phyloP scores from a whole-genome alignment of 805 yeast species.

The Suhomyces tanzawaensis region DNA sequence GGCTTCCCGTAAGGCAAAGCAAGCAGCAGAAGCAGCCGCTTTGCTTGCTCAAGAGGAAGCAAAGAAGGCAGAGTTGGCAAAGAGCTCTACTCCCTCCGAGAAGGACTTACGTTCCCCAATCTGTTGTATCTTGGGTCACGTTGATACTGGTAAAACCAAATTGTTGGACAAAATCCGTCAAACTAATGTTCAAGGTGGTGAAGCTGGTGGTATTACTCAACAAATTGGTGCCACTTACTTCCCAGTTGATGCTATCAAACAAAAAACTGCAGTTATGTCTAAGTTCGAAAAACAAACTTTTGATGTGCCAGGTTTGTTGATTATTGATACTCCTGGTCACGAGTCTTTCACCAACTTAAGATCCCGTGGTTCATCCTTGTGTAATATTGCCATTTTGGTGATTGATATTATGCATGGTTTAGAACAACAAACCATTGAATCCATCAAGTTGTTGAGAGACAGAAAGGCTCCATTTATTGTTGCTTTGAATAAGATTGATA shows the following conservation, averaged over 20 bases:
- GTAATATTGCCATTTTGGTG: constrained; percentile 98
- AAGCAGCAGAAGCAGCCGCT: constrained; percentile 22
- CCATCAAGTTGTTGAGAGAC: constrained; percentile 86
- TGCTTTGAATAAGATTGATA: constrained; percentile 95
- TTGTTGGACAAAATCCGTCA: constrained; percentile 95
- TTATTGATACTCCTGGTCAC: constrained; percentile 99
- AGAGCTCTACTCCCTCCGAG: constrained; percentile 23
- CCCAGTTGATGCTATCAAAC: constrained; percentile 92
- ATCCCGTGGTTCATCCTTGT: constrained; percentile 97
- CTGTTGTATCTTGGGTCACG: constrained; percentile 98
- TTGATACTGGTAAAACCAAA: constrained; percentile 99
- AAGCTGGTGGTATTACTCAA: constrained; percentile 99
- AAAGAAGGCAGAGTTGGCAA: constrained; percentile 10
- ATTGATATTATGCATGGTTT: constrained; percentile 99
- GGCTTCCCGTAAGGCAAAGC: constrained; percentile 34
- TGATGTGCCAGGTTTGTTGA: constrained; percentile 95
- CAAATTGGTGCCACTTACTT: constrained; percentile 99
- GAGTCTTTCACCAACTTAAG: constrained; percentile 97
- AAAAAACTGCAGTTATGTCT: constrained; percentile 89
- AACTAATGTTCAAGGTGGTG: constrained; percentile 99
- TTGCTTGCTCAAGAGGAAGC: constrained; percentile 8
- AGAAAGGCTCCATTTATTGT: constrained; percentile 98
- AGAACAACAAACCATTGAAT: constrained; percentile 96
- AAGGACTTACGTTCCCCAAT: constrained; percentile 93
- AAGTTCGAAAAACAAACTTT: constrained; percentile 78